A percentile compares a stretch with the other conserved stretches of the same genome.
phyloP scores from a whole-genome alignment of 1,284 basidiomycete genomes.

The Caloboletus firmus region DNA sequence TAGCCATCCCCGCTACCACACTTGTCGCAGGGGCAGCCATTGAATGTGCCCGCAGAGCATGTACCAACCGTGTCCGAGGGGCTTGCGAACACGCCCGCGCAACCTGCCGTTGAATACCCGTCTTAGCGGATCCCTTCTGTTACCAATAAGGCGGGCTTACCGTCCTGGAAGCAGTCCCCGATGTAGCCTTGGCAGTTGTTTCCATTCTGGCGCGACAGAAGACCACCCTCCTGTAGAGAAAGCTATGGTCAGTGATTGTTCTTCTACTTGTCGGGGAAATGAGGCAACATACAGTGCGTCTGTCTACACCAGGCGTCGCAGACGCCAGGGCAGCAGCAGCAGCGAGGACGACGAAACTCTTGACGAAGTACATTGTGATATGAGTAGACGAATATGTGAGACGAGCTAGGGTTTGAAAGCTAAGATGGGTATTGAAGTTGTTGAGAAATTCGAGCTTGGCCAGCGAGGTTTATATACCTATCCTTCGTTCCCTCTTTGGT shows the following conservation, averaged over 20 bases:
- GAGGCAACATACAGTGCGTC: slow-evolving; percentile 2
- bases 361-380: not conserved
- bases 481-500: not conserved
- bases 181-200: not conserved
- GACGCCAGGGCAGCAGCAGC: not conserved
- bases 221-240: not conserved
- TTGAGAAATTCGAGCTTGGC: not conserved
- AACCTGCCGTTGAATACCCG: slow-evolving; percentile 1
- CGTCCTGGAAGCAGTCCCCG: not conserved
- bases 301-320: slow-evolving; percentile 3
- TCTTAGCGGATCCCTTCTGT: not conserved
- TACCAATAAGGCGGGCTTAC: not conserved
- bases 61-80: not conserved
- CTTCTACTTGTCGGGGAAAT: not conserved
- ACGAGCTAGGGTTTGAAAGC: not conserved
- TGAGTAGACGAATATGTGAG: not conserved
- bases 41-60: not conserved
- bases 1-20: not conserved
- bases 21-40: slow-evolving; percentile 6
- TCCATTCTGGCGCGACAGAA: not conserved
- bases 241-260: not conserved
- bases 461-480: not conserved
- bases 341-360: slow-evolving; percentile 2
- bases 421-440: not conserved
- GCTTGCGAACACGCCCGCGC: not conserved